A percentile compares a stretch with the other conserved stretches of the same genome.
phyloP scores from a whole-genome alignment of 2,329 filamentous ascomycete genomes.

The Tolypocladium nubicola region DNA sequence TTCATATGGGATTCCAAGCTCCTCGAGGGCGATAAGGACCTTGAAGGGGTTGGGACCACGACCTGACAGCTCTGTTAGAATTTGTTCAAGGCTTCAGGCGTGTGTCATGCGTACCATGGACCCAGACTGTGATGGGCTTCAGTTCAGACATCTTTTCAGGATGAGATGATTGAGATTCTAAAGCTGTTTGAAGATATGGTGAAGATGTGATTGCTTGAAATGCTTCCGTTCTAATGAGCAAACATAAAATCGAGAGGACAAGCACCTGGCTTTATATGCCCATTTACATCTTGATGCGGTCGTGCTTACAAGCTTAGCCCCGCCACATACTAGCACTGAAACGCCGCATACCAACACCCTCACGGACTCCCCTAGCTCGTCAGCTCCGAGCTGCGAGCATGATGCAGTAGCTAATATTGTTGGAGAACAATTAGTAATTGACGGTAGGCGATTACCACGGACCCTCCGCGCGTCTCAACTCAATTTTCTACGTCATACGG shows the following conservation, averaged over 20 bases:
- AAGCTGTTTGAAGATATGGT: neutral
- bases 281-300: too few relatives aligned
- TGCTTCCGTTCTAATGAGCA: neutral
- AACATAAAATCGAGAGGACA: neutral
- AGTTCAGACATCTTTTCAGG: slow-evolving; percentile 3
- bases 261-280: too few relatives aligned
- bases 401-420: neutral
- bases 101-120: slow-evolving; percentile 2
- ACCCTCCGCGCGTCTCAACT: neutral
- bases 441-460: neutral
- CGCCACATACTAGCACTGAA: neutral
- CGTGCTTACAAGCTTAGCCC: too few relatives aligned
- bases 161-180: neutral
- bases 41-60: slow-evolving; percentile 21
- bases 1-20: slow-evolving; percentile 24
- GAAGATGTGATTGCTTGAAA: neutral
- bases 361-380: too few relatives aligned
- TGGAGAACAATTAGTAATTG: neutral
- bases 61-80: slow-evolving; percentile 3
- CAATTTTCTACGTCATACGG: too few relatives aligned
- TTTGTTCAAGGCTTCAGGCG: too few relatives aligned
- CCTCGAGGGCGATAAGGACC: slow-evolving; percentile 23
- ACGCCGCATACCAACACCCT: neutral
- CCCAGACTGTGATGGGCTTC: slow-evolving; percentile 11
- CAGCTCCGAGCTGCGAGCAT: neutral